Base-by-base conservation (phyloP, 768 basidiomycete species). In the Suillus spraguei region DNA sequence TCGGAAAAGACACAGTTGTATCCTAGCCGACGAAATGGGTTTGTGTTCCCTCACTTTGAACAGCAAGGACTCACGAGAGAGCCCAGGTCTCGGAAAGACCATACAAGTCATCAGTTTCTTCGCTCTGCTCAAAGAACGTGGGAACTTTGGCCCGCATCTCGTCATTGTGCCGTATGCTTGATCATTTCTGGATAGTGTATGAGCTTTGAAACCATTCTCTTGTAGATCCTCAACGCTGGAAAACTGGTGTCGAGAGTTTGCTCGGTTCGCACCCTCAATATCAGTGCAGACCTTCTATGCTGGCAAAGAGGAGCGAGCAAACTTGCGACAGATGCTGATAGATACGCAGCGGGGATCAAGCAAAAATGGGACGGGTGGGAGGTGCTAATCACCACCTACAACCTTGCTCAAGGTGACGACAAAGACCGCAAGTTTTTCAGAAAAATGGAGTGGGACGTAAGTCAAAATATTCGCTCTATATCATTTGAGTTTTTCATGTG, bases 11-110 rank as follows among this genome's bases (percentile, higher is more conserved):
- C 83, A 92, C 59, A 96, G 94, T 66, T 98, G 97, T 75, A 99
- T 99, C 72, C 84, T 99, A 49, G 97, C 97, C 2, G 97, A 99
- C 76, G 97, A 99, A 76, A 99, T 99, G 97, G 97, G 97, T 93
- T 76, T 69, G 86, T 82, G 38, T 47, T 32, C 59, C 47, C 47
- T 54, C 36, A 32, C 47, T 66, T 33, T 54, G 44, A 59, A 39
- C 32, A 62, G 62, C 39, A 61, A 16, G 24, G 39, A 63, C 61
- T 67, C 36, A 70, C 64, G 36, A 28, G 36, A 36, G 35, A 54
- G 17, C 38, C 6, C 60, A 97, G 97, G 97, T 71, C 88, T 99
- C 66, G 97, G 97, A 33, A 99, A 99, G 82, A 99, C 97, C 2
- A 92, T 97, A 44, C 97, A 99, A 78, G 97, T 99, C 61, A 99